These are phyloP conservation scores for Diutina scorzettiae DNA, from an alignment of 1,139 yeast genomes.

Conservation along the genomic window DNA sequence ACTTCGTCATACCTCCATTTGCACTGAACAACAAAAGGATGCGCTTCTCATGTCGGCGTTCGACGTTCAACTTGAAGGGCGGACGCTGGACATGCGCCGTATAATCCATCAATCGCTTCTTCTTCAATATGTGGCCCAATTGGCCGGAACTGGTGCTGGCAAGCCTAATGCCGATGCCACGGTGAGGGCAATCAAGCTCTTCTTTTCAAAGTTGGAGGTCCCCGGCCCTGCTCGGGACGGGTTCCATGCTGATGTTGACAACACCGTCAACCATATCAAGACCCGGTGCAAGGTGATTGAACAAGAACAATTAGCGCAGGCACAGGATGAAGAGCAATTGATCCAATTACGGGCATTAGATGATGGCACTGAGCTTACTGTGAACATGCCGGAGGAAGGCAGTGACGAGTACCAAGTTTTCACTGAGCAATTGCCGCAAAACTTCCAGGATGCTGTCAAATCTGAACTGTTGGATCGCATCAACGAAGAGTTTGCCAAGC, in stretches of 20 bases:
- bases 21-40: conserved; percentile 80
- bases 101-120: conserved; percentile 72
- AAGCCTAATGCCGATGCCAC: conserved; percentile 20
- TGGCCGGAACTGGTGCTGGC: conserved; percentile 21
- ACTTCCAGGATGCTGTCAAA: conserved; percentile 66
- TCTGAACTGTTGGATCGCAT: conserved; percentile 66
- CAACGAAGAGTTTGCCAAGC: conserved; percentile 69
- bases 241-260: conserved; percentile 60
- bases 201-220: conserved; percentile 51
- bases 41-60: conserved; percentile 90
- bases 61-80: conserved; percentile 61
- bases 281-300: conserved; percentile 59
- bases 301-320: conserved; percentile 25
- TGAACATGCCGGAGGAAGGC: conserved; percentile 58
- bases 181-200: conserved; percentile 50
- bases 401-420: conserved; percentile 41
- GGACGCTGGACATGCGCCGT: conserved; percentile 40
- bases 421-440: conserved; percentile 39
- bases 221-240: conserved; percentile 52
- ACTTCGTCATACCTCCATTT: conserved; percentile 51
- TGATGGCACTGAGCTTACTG: conserved; percentile 65
- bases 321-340: conserved; percentile 47
- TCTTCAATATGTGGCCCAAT: conserved; percentile 62
- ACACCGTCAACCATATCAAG: conserved; percentile 61
- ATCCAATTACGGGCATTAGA: conserved; percentile 86